A percentile compares a stretch with the other conserved stretches of the same genome.
Evolutionary conservation across 208 protist genomes (phyloP).

Genomic region (Tritrichomonas foetus): DNA sequence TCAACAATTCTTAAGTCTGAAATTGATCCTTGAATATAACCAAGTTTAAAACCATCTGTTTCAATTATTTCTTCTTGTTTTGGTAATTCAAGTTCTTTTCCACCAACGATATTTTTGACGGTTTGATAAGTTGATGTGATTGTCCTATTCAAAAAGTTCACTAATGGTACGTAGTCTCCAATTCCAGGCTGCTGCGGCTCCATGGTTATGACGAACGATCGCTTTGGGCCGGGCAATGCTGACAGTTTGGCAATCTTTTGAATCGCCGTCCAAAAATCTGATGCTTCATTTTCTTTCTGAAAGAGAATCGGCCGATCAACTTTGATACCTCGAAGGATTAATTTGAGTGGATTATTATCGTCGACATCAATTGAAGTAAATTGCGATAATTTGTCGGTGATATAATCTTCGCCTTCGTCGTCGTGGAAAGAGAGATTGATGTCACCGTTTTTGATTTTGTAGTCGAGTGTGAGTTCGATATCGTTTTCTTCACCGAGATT

Average conservation of each 20-base stretch:
- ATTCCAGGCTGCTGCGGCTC: neutral
- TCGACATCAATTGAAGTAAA: neutral
- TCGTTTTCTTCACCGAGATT: neutral
- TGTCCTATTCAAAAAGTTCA: neutral
- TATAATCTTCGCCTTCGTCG: neutral
- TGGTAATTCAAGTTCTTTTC: neutral
- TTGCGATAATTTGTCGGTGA: neutral
- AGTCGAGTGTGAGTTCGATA: neutral
- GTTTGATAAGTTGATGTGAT: neutral
- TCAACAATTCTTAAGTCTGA: neutral
- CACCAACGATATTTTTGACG: neutral
- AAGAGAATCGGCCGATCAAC: neutral
- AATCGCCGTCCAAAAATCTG: neutral
- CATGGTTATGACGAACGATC: neutral
- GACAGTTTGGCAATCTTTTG: neutral
- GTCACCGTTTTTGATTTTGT: neutral
- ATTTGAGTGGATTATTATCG: neutral
- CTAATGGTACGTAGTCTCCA: neutral
- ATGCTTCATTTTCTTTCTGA: neutral
- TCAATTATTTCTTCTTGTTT: neutral
- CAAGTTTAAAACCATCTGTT: neutral
- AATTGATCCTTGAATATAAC: neutral
- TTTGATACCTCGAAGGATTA: neutral
- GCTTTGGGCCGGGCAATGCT: neutral
- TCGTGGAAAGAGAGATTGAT: neutral